Conservation (phyloP, 163 green algal genomes). For the Chloromonas sp. region DNA sequence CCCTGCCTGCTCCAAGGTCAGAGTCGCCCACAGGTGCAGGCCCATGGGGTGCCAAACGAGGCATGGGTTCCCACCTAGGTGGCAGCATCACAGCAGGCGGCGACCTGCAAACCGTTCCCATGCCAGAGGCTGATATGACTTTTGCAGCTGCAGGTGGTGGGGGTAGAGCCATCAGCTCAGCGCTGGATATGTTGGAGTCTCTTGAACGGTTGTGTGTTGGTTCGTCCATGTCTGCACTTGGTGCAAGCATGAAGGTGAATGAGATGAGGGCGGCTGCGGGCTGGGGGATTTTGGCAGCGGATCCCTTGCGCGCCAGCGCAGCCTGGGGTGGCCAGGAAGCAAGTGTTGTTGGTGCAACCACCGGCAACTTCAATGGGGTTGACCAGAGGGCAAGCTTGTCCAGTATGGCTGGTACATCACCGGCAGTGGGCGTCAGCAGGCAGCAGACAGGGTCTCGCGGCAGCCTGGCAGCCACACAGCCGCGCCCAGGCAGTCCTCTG, state of each 20-base stretch:
- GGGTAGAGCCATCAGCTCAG: neutral
- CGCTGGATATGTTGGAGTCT: neutral
- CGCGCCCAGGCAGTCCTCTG: neutral
- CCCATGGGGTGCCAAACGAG: neutral
- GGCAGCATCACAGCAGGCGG: neutral
- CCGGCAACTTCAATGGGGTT: neutral
- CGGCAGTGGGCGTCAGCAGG: too few relatives aligned
- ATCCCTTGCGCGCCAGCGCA: neutral
- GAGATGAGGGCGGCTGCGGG: neutral
- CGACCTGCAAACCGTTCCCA: neutral
- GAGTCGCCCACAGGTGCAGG: neutral
- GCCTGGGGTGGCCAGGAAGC: neutral
- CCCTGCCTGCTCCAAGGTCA: too few relatives aligned
- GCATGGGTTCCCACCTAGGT: neutral
- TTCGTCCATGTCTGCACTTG: too few relatives aligned
- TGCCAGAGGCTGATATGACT: neutral
- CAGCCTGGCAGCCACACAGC: neutral
- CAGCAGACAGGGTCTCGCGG: too few relatives aligned
- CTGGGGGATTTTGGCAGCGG: too few relatives aligned
- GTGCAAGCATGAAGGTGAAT: too few relatives aligned
- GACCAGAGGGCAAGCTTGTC: neutral
- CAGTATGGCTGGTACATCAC: neutral
- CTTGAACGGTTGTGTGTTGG: too few relatives aligned
- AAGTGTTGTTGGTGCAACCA: neutral
- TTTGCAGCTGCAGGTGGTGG: neutral